Evolutionary conservation across 805 yeast genomes (phyloP), one percentile per base, ranked within the genome.

Genomic region (Candida dendrica): DNA sequence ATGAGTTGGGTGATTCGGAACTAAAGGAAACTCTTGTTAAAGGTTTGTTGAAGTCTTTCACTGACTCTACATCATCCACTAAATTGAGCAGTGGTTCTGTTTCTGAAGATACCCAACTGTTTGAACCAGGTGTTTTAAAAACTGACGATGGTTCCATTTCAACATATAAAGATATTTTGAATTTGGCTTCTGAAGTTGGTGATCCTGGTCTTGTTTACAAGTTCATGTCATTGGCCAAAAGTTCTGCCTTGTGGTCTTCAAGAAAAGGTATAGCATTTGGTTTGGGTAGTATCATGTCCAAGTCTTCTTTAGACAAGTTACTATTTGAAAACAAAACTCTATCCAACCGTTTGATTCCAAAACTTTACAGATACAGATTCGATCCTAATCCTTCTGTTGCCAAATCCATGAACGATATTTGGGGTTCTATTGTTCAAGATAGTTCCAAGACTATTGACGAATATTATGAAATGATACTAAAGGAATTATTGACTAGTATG

Each of bases 211-310:
- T 91, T 49, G 96, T 91, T 4, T 91, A 91, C 63, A 86, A 88
- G 56, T 91, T 91, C 59, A 88, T 91, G 96, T 80, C 95, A 0
- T 65, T 91, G 43, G 95, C 97, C 0, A 82, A 86, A 47, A 82
- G 81, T 40, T 86, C 96, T 0, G 80, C 93, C 0, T 63, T 90
- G 17, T 91, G 98, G 98, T 77, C 95, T 0, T 85, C 96, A 0
- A 71, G 95, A 58, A 86, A 85, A 49, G 98, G 98, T 40, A 79
- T 89, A 53, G 98, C 98, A 0, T 91, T 86, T 65, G 97, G 98
- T 0, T 68, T 91, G 31, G 91, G 96, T 9, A 80, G 87, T 1
- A 81, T 91, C 36, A 65, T 91, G 58, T 82, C 95, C 2, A 86
- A 85, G 52, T 71, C 90, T 0, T 80, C 84, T 45, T 66, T 91